Evolutionary conservation across 2,329 filamentous ascomycete species (phyloP).

Genomic region (Pseudocercospora pini-densiflorae): DNA sequence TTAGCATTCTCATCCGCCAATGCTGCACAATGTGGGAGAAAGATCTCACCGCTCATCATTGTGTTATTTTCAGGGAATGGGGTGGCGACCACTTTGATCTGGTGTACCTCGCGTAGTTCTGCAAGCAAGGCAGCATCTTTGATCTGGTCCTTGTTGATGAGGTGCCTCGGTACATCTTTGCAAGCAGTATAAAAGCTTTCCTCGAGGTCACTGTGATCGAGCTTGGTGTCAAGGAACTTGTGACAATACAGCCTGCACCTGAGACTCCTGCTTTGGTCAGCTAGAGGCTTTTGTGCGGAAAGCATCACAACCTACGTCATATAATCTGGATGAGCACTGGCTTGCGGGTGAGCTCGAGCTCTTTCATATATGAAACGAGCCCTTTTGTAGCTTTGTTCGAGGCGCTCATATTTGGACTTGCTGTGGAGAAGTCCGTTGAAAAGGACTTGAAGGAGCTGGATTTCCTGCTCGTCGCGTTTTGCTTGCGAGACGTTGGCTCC

Average conservation of each 20-base stretch:
- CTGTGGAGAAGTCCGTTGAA: not conserved
- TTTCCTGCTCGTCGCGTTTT: not conserved
- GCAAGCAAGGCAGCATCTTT: not conserved
- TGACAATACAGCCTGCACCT: not conserved
- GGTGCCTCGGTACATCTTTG: not conserved
- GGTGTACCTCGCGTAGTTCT: not conserved
- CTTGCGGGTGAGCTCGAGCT: not conserved
- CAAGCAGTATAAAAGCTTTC: not conserved
- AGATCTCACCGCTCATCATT: not conserved
- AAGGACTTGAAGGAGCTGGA: not conserved
- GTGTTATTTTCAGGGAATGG: not conserved
- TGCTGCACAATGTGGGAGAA: not conserved
- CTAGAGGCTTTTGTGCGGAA: not conserved
- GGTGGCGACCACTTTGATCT: not conserved
- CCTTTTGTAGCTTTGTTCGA: not conserved
- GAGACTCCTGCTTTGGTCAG: not conserved
- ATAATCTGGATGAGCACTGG: not conserved
- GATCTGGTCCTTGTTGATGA: not conserved
- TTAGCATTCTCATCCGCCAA: not conserved
- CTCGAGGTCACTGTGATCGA: too few relatives aligned
- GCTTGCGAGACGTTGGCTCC: not conserved
- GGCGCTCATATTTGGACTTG: not conserved
- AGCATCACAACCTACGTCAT: not conserved
- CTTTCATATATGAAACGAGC: not conserved
- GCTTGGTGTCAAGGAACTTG: not conserved